These are phyloP conservation scores for Coprinopsis cinerea DNA, from an alignment of 768 basidiomycete species.

Conservation along the genomic window DNA sequence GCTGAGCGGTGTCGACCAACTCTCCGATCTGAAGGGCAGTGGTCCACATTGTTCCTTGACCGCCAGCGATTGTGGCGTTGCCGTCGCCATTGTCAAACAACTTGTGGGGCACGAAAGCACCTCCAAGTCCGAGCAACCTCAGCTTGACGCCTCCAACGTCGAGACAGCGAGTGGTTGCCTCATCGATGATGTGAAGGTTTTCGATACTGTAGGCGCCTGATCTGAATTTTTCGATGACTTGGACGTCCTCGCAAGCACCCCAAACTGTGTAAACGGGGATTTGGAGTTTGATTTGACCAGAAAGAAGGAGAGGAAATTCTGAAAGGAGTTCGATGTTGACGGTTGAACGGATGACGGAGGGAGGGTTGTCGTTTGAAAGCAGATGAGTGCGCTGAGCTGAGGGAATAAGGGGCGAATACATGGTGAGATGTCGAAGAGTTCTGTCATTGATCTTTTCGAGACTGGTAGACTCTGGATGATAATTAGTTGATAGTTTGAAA, in stretches of 20 bases:
- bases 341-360: slow-evolving; percentile 63
- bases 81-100: slow-evolving; percentile 94
- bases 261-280: slow-evolving; percentile 95
- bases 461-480: slow-evolving; percentile 59
- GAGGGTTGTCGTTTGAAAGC: slow-evolving; percentile 63
- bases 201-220: slow-evolving; percentile 74
- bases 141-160: slow-evolving; percentile 93
- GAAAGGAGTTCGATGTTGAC: slow-evolving; percentile 78
- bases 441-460: slow-evolving; percentile 90
- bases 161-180: slow-evolving; percentile 88
- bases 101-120: slow-evolving; percentile 92
- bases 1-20: slow-evolving; percentile 93
- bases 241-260: slow-evolving; percentile 96
- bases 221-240: slow-evolving; percentile 90
- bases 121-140: slow-evolving; percentile 91
- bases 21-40: slow-evolving; percentile 97
- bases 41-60: slow-evolving; percentile 98
- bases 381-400: slow-evolving; percentile 76
- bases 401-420: slow-evolving; percentile 93
- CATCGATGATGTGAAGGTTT: slow-evolving; percentile 90
- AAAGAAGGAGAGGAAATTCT: slow-evolving; percentile 89
- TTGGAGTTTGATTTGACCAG: slow-evolving; percentile 84
- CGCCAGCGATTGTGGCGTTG: slow-evolving; percentile 94
- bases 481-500: slow-evolving; percentile 1
- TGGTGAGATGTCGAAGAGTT: slow-evolving; percentile 90